Percentiles rank a stretch among this genome's conserved stretches.
These are phyloP conservation scores for Candida mesenterica DNA, from an alignment of 1,139 yeast genomes.

Conservation along the genomic window DNA sequence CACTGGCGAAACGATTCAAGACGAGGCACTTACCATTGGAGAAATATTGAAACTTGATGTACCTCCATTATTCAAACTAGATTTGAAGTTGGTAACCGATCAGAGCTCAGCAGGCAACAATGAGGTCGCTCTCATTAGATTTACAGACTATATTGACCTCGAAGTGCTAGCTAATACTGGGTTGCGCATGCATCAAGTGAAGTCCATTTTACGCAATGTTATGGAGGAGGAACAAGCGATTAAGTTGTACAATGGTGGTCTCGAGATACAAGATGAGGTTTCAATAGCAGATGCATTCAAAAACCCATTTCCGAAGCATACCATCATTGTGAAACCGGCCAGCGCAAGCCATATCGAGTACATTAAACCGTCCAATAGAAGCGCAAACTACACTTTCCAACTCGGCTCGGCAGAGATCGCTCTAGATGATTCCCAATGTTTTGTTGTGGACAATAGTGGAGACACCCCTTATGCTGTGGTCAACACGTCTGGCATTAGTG, in stretches of 20 bases:
- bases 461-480: constrained; percentile 41
- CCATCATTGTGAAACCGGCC: neutral
- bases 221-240: neutral
- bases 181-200: constrained; percentile 8
- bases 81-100: constrained; percentile 7
- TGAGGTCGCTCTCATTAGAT: constrained; percentile 1
- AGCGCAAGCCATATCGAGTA: constrained; percentile 1
- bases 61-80: constrained; percentile 20
- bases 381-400: constrained; percentile 21
- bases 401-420: constrained; percentile 16
- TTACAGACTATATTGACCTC: constrained; percentile 2
- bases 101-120: too few species aligned
- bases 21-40: constrained; percentile 15
- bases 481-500: constrained; percentile 35
- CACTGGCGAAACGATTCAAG: constrained; percentile 12
- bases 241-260: neutral
- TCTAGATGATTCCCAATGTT: constrained; percentile 42
- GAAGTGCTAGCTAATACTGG: constrained; percentile 4
- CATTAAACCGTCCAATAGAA: neutral
- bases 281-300: neutral
- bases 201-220: constrained; percentile 3
- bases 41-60: constrained; percentile 30
- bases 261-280: neutral
- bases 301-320: neutral
- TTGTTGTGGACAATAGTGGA: constrained; percentile 35